Evolutionary conservation across 176 grass and related monocot species (phyloP), one percentile per base, ranked within the genome.

Genomic region (Rhynchospora tenuis): DNA sequence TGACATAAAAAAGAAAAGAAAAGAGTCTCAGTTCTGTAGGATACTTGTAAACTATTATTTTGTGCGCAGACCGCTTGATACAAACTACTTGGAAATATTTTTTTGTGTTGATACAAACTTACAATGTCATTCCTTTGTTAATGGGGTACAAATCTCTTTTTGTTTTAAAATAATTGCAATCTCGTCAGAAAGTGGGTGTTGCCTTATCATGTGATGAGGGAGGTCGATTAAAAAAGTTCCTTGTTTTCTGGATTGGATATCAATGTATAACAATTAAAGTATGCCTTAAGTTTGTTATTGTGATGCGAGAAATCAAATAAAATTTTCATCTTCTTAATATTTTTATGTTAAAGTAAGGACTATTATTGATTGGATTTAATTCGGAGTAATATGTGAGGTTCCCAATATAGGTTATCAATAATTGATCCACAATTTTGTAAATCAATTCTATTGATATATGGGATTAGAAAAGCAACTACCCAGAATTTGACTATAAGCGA

Each of bases 191-290:
- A 84, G 45, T 77, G 3, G 7, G 3, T 80, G 3, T 51, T 17
- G 8, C 75, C 83, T 80, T 72, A 83, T 86, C 76, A 61, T 82
- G 52, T 63, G 0, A 9, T 72, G 22, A 31, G 68, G 68, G 29
- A 86, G 45, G 78, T 83, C 63, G 79, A 81, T 55, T 72, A 56
- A 7, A 42, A 57, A 65, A 47, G 64, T 16, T 72, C 19, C 48
- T 27, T 69, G 17, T 57, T 57, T 57, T 57, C 13, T 57, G 15
- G 54, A 15, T 15, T 57, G 15, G 4, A 57, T 57, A 57, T 38
- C 54, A 17, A 57, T 57, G 2, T 57, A 57, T 57, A 57, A 17
- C 52, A 56, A 56, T 33, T 33, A 57, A 10, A 52, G 13, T 52
- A 52, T 52, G 13, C 17, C 3, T 57, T 58, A 58, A 5, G 6